phyloP scores from a whole-genome alignment of 2,329 filamentous ascomycete genomes.

The Nemania abortiva region DNA sequence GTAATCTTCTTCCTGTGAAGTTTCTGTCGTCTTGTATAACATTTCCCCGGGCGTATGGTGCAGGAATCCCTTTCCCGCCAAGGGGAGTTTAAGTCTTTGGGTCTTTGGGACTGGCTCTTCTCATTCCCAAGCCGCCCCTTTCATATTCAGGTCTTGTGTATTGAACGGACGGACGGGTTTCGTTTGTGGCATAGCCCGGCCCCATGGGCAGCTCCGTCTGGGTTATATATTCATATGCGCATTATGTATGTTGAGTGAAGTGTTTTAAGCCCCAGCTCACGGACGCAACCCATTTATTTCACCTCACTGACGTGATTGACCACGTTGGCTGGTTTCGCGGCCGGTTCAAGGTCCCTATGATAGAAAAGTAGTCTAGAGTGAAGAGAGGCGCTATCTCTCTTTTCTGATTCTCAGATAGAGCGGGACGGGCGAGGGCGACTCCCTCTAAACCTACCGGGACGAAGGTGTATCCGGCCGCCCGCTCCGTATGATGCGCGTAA shows the following conservation, averaged over 20 bases:
- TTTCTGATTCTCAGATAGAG: not conserved
- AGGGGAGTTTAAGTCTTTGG: not conserved
- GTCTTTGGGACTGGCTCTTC: not conserved
- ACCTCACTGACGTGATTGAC: too few species aligned
- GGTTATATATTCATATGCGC: not conserved
- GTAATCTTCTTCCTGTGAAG: not conserved
- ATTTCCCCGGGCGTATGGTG: not conserved
- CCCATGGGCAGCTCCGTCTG: not conserved
- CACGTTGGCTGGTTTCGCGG: too few species aligned
- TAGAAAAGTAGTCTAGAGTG: too few species aligned
- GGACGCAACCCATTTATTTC: too few species aligned
- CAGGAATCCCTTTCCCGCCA: too few species aligned
- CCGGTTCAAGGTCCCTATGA: too few species aligned
- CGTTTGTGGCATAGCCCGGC: too few species aligned
- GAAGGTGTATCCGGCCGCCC: constrained; percentile 43
- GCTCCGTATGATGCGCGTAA: constrained; percentile 46
- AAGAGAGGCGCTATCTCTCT: not conserved
- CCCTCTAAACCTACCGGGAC: constrained; percentile 10
- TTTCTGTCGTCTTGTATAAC: not conserved
- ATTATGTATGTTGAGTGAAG: not conserved
- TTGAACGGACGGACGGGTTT: too few species aligned
- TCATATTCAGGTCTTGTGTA: too few species aligned
- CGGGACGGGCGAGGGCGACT: not conserved
- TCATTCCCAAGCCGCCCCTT: not conserved
- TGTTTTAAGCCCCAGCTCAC: not conserved